Evolutionary conservation across 306 rosid genomes (phyloP).

Genomic region (Notholithocarpus densiflorus): DNA sequence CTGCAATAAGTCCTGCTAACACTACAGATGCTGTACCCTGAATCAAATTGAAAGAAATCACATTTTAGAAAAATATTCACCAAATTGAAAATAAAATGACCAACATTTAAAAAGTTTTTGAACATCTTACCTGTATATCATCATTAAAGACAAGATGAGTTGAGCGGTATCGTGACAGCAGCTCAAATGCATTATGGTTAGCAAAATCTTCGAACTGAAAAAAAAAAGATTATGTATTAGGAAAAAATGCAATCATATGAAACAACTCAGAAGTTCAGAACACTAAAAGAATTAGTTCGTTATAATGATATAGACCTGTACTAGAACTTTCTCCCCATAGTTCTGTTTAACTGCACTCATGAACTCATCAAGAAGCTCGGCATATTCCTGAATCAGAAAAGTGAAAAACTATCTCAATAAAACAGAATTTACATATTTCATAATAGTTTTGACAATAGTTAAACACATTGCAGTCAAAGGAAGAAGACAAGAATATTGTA

Average conservation of each 20-base stretch:
- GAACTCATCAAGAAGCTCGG: constrained; percentile 91
- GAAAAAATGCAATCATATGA: constrained; percentile 6
- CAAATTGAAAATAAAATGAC: constrained; percentile 19
- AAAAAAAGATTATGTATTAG: constrained; percentile 10
- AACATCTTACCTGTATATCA: constrained; percentile 72
- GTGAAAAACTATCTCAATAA: constrained; percentile 14
- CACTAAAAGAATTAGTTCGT: background rate
- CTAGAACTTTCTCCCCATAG: constrained; percentile 87
- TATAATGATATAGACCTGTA: constrained; percentile 64
- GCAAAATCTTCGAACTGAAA: constrained; percentile 93
- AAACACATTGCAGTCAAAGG: background rate
- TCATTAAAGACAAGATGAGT: constrained; percentile 95
- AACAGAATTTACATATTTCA: constrained; percentile 3
- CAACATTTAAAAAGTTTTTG: background rate
- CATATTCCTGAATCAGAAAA: constrained; percentile 64
- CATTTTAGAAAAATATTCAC: constrained; percentile 16
- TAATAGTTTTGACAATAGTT: background rate
- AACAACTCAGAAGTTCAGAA: constrained; percentile 5
- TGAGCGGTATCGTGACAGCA: constrained; percentile 69
- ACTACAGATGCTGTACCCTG: constrained; percentile 99
- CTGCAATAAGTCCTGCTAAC: constrained; percentile 82
- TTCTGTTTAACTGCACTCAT: constrained; percentile 89
- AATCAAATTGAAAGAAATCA: constrained; percentile 22
- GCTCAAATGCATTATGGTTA: constrained; percentile 91
- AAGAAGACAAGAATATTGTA: constrained; percentile 6